Percentiles rank a stretch among this genome's conserved stretches.
These are phyloP conservation scores for Hypoxylon rickii DNA, from an alignment of 495 filamentous ascomycete species.

Conservation along the genomic window DNA sequence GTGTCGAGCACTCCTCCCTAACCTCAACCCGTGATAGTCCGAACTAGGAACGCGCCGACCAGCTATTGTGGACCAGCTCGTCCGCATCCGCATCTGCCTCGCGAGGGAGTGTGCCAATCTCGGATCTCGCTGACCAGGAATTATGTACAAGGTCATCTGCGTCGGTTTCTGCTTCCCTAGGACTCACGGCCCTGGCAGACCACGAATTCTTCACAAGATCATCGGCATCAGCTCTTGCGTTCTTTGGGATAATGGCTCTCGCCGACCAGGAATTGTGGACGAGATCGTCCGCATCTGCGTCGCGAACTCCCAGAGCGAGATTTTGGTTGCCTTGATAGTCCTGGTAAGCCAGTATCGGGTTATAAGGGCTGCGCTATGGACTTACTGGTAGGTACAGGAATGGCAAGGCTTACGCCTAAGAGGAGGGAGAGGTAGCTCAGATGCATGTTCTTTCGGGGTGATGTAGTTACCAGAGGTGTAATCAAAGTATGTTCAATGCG, in stretches of 20 bases:
- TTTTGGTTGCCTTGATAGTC: background rate
- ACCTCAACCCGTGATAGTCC: background rate
- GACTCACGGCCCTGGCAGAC: background rate
- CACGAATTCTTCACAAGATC: background rate
- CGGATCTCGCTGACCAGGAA: background rate
- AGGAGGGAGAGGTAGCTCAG: background rate
- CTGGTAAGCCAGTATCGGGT: no score
- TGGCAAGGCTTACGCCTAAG: background rate
- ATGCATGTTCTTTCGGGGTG: background rate
- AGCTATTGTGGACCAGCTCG: background rate
- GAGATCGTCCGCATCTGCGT: background rate
- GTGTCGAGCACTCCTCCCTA: background rate
- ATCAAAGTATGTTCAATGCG: background rate
- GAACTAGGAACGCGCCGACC: background rate
- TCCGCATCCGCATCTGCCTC: background rate
- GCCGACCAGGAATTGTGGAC: background rate
- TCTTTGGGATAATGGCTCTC: background rate
- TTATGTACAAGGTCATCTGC: background rate
- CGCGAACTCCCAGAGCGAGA: background rate
- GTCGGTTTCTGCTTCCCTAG: background rate
- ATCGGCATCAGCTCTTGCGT: background rate
- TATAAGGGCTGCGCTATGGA: background rate
- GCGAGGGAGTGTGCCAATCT: background rate
- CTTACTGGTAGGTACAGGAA: background rate
- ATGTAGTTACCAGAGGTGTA: background rate